phyloP scores from a whole-genome alignment of 257 asterid species.

The Solanum chiquidenum region DNA sequence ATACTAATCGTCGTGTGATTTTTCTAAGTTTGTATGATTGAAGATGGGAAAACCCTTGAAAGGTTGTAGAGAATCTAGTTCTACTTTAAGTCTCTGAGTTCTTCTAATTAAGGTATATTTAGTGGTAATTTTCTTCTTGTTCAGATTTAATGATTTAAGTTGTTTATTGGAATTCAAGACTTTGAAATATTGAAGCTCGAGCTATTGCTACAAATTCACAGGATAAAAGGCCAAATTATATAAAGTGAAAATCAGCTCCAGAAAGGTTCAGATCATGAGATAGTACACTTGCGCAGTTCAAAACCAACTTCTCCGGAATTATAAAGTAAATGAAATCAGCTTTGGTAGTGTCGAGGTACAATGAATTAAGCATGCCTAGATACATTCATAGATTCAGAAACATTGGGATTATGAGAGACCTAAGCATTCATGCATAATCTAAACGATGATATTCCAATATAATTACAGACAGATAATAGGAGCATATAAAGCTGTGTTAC shows the following conservation, averaged over 20 bases:
- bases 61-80: neutral
- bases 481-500: neutral
- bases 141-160: neutral
- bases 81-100: neutral
- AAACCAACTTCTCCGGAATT: neutral
- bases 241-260: neutral
- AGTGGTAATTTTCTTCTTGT: neutral
- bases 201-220: neutral
- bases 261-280: neutral
- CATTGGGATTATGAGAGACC: neutral
- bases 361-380: neutral
- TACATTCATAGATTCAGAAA: neutral
- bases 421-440: neutral
- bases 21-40: neutral
- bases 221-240: neutral
- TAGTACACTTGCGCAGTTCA: neutral
- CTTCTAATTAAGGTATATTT: neutral
- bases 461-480: neutral
- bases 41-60: neutral
- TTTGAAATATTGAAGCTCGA: neutral
- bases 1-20: neutral
- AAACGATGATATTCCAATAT: neutral
- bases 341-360: neutral
- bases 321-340: neutral
- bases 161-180: neutral